Conservation (phyloP, 345 rosid species). For the Psidium guajava region DNA sequence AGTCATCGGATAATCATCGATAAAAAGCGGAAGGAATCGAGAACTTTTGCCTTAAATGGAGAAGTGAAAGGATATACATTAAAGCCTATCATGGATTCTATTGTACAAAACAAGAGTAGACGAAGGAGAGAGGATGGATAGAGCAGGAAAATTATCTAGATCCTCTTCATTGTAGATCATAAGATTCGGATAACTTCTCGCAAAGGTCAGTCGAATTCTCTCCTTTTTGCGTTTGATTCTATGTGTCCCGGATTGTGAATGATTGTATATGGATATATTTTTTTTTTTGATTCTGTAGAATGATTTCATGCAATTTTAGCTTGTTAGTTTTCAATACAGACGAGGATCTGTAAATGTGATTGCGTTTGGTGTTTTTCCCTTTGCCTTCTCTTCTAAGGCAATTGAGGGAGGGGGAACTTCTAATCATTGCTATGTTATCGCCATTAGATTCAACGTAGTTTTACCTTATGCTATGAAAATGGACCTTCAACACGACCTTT, state of each 20-base stretch:
- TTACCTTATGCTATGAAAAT: not conserved
- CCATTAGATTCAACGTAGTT: not conserved
- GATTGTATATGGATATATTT: not conserved
- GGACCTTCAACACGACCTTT: too few relatives aligned
- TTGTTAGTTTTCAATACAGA: not conserved
- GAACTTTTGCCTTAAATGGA: not conserved
- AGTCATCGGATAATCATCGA: not conserved
- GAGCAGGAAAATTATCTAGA: not conserved
- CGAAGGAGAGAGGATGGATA: not conserved
- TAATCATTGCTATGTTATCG: not conserved
- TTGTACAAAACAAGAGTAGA: not conserved
- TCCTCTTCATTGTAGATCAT: not conserved
- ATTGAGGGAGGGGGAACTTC: not conserved
- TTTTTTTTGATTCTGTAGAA: not conserved
- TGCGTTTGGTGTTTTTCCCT: not conserved
- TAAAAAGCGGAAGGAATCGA: not conserved
- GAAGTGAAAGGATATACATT: not conserved
- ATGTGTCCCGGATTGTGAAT: not conserved
- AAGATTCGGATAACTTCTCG: not conserved
- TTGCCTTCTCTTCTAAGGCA: not conserved
- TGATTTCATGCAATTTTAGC: not conserved
- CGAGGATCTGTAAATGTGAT: not conserved
- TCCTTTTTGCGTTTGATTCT: not conserved
- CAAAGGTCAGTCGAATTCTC: not conserved
- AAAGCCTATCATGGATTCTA: not conserved